Base-by-base conservation (phyloP, 805 yeast species). In the Myxozyma monticola region DNA sequence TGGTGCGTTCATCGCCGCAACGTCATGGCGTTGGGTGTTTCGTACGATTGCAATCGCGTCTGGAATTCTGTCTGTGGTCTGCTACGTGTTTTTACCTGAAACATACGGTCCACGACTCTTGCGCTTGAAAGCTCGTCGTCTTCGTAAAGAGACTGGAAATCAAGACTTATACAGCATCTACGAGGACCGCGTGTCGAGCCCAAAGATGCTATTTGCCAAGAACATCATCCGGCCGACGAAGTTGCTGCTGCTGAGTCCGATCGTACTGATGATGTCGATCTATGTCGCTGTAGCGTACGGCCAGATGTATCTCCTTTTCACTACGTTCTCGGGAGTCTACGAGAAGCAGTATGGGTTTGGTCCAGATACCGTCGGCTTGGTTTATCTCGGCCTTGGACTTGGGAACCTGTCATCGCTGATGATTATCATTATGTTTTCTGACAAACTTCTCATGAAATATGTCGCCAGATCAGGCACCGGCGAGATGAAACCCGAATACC, bases 241-340 rank as follows among this genome's bases (percentile, higher is more conserved):
- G 37, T 66, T 83, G 47, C 66, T 83, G 25, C 64, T 73, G 34
- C 72, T 79, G 21, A 79, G 82, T 60, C 87, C 87, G 2, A 80
- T 83, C 76, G 79, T 83, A 26, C 68, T 79, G 24, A 83, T 84
- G 0, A 68, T 83, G 31, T 86, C 87, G 2, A 63, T 76, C 4
- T 81, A 77, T 63, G 74, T 80, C 78, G 88, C 88, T 1, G 78
- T 81, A 61, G 73, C 76, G 5, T 83, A 82, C 62, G 88, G 87
- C 14, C 78, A 80, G 68, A 73, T 81, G 75, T 83, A 83, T 65
- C 71, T 83, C 50, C 69, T 83, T 72, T 72, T 52, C 35, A 1
- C 71, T 83, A 63, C 89, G 87, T 4, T 56, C 78, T 33, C 82
- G 88, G 10, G 81, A 83, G 47, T 48, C 4, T 52, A 44, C 15